These are phyloP conservation scores for Zasmidium cellare DNA, from an alignment of 2,329 filamentous ascomycete genomes.

Conservation along the genomic window DNA sequence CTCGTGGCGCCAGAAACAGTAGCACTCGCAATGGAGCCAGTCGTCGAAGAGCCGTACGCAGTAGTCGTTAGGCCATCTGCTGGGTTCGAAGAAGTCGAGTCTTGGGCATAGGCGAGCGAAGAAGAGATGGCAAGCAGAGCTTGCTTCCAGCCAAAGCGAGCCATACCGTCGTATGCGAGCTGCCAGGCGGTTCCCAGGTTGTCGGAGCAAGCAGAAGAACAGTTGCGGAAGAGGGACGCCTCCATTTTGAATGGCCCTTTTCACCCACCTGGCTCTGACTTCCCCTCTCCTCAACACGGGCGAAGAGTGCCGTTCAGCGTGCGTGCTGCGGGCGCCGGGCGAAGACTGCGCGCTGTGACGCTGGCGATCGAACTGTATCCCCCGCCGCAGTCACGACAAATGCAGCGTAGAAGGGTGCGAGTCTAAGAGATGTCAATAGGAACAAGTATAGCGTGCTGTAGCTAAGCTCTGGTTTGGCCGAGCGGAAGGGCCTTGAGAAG, in stretches of 20 bases:
- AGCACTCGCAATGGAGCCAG: constrained; percentile 24
- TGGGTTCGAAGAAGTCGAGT: constrained; percentile 16
- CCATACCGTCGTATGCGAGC: constrained; percentile 17
- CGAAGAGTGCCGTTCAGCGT: not conserved
- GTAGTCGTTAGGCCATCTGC: constrained; percentile 23
- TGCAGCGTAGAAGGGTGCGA: not conserved
- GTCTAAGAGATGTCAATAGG: constrained; percentile 3
- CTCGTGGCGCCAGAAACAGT: constrained; percentile 31
- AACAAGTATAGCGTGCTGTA: constrained; percentile 11
- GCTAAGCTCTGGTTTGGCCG: constrained; percentile 4
- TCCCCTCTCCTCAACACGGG: not conserved
- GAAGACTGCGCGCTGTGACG: constrained; percentile 1
- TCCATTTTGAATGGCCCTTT: not conserved
- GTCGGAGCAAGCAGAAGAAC: constrained; percentile 1
- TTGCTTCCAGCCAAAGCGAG: constrained; percentile 20
- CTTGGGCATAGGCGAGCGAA: constrained; percentile 22
- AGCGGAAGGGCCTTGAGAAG: not conserved
- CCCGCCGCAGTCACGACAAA: not conserved
- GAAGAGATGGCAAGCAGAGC: constrained; percentile 23
- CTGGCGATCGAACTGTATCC: not conserved
- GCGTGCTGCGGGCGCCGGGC: not conserved
- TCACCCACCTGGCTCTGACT: constrained; percentile 2
- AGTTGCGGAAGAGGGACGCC: not conserved
- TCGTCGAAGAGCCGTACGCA: constrained; percentile 18
- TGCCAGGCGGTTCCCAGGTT: constrained; percentile 3